Conservation (phyloP, 768 basidiomycete species). For the Cubamyces sp. region DNA sequence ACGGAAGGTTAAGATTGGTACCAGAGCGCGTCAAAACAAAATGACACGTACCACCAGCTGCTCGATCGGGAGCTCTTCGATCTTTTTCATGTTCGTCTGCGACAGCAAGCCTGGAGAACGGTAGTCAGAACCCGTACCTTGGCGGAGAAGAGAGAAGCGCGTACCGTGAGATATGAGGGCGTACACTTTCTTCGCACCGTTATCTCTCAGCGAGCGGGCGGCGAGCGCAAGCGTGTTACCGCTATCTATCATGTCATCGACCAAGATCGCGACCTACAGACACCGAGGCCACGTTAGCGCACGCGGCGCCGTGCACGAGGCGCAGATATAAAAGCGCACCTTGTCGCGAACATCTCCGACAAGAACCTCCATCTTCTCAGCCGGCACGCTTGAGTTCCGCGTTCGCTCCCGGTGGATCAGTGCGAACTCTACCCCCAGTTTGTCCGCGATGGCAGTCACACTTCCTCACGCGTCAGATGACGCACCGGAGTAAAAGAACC, state of each 20-base stretch:
- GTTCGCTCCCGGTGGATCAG: slow-evolving; percentile 92
- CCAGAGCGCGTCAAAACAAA: not conserved
- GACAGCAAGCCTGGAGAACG: slow-evolving; percentile 69
- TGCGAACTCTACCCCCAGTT: slow-evolving; percentile 93
- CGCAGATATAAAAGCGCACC: slow-evolving; percentile 42
- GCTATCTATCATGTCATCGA: slow-evolving; percentile 99
- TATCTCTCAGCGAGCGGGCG: slow-evolving; percentile 82
- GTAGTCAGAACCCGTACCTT: slow-evolving; percentile 24
- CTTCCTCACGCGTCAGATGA: slow-evolving; percentile 43
- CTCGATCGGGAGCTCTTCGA: slow-evolving; percentile 77
- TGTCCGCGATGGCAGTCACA: slow-evolving; percentile 93
- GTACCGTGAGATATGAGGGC: slow-evolving; percentile 92
- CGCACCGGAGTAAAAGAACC: not conserved
- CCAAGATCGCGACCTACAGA: slow-evolving; percentile 82
- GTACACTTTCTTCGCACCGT: slow-evolving; percentile 85
- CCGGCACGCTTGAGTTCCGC: slow-evolving; percentile 62
- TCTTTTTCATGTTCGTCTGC: slow-evolving; percentile 67
- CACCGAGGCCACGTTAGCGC: slow-evolving; percentile 1
- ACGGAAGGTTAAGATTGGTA: slow-evolving; percentile 14
- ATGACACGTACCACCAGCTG: slow-evolving; percentile 76
- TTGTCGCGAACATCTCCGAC: slow-evolving; percentile 95
- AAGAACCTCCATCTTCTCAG: slow-evolving; percentile 88
- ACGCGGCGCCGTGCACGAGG: not conserved
- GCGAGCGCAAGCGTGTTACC: slow-evolving; percentile 89
- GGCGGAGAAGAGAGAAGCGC: slow-evolving; percentile 29